A percentile compares a stretch with the other conserved stretches of the same genome.
Conservation (phyloP, 1,139 yeast genomes). For the Zygosaccharomyces sapae region DNA sequence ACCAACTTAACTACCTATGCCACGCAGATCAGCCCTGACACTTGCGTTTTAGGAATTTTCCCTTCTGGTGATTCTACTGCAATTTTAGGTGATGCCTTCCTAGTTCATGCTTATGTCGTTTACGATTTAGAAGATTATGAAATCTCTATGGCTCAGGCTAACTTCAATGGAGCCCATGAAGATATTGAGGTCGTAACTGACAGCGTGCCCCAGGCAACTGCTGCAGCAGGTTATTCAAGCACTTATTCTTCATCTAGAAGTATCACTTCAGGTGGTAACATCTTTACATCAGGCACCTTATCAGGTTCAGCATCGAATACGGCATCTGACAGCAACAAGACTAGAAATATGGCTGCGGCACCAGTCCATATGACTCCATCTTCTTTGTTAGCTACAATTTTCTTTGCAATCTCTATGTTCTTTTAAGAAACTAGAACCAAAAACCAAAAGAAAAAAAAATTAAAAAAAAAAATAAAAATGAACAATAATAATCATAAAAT, state of each 20-base stretch:
- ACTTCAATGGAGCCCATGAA: slow-evolving; percentile 36
- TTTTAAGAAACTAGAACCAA: neutral
- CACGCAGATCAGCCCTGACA: slow-evolving; percentile 16
- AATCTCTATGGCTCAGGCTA: slow-evolving; percentile 64
- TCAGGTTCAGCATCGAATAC: slow-evolving; percentile 20
- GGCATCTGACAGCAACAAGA: neutral
- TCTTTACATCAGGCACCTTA: slow-evolving; percentile 32
- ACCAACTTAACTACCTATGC: slow-evolving; percentile 46
- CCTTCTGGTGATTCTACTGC: slow-evolving; percentile 33
- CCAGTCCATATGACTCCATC: neutral
- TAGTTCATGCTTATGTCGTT: slow-evolving; percentile 70
- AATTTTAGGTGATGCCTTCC: slow-evolving; percentile 66
- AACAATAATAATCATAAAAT: neutral
- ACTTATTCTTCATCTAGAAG: slow-evolving; percentile 33
- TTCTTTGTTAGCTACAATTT: slow-evolving; percentile 1
- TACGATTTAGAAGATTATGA: slow-evolving; percentile 65
- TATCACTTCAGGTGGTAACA: slow-evolving; percentile 31
- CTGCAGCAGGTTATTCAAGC: slow-evolving; percentile 40
- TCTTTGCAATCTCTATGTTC: slow-evolving; percentile 2
- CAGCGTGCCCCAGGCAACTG: slow-evolving; percentile 45
- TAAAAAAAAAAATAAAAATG: slow-evolving; percentile 1
- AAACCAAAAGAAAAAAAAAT: neutral
- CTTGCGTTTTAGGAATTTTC: slow-evolving; percentile 39
- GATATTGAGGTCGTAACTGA: slow-evolving; percentile 43
- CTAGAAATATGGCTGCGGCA: slow-evolving; percentile 2